phyloP scores from a whole-genome alignment of 306 rosid species.

The Oemleria cerasiformis region DNA sequence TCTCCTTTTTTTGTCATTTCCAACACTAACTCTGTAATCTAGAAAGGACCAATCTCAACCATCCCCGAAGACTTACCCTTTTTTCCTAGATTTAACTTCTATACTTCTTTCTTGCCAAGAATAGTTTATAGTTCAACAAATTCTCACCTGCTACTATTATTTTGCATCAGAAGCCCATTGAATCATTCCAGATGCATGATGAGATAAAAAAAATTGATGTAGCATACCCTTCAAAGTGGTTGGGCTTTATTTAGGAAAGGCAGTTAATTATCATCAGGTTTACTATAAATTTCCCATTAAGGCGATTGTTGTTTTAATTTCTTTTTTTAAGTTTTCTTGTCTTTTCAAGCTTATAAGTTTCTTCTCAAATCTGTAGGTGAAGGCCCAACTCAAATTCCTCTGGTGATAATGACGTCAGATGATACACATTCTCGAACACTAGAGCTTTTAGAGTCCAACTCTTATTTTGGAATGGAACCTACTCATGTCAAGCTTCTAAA shows the following conservation, averaged over 20 bases:
- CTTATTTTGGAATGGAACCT: slow-evolving; percentile 90
- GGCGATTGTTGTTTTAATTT: slow-evolving; percentile 7
- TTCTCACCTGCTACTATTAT: neutral
- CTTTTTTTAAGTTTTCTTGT: neutral
- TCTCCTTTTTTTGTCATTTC: neutral
- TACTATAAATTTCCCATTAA: neutral
- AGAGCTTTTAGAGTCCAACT: slow-evolving; percentile 70
- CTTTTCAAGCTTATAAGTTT: neutral
- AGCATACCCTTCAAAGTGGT: neutral
- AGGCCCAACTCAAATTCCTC: slow-evolving; percentile 49
- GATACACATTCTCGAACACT: slow-evolving; percentile 81
- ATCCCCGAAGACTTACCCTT: neutral
- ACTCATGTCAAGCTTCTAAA: slow-evolving; percentile 87
- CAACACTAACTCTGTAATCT: neutral
- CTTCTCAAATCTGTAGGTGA: slow-evolving; percentile 46
- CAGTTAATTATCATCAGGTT: neutral
- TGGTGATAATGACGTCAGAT: slow-evolving; percentile 95
- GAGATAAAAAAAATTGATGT: neutral
- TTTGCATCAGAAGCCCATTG: neutral
- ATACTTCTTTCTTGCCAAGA: no score
- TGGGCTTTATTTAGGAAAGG: neutral
- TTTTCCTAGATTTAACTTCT: no score
- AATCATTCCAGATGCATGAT: no score
- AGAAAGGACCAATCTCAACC: neutral
- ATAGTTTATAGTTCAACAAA: no score